phyloP scores from a whole-genome alignment of 2,329 filamentous ascomycete species.

The Hypomyces rosellus region DNA sequence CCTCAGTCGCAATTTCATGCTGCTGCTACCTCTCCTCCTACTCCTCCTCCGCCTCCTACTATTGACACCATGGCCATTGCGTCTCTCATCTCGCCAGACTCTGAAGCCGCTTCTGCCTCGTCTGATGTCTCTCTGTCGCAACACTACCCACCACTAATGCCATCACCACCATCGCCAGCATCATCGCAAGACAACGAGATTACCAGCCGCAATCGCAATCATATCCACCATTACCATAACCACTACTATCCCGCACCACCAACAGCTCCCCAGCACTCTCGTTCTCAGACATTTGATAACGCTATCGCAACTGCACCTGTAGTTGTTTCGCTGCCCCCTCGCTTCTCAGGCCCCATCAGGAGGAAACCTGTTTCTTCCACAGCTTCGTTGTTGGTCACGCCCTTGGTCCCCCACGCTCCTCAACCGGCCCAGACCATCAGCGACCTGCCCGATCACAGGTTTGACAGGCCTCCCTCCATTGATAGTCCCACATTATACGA shows the following conservation, averaged over 20 bases:
- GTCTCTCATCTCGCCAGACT: slow-evolving; percentile 15
- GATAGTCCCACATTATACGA: slow-evolving; percentile 60
- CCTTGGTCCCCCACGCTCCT: slow-evolving; percentile 15
- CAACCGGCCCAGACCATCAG: slow-evolving; percentile 23
- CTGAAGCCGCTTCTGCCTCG: slow-evolving; percentile 35
- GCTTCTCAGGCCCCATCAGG: slow-evolving; percentile 37
- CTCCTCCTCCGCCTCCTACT: neutral
- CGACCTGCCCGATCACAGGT: slow-evolving; percentile 45
- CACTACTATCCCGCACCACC: slow-evolving; percentile 7
- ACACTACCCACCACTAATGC: slow-evolving; percentile 1
- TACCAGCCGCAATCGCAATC: neutral
- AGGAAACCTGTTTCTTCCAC: slow-evolving; percentile 56
- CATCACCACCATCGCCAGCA: neutral
- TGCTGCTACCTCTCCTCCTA: no score
- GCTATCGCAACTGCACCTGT: slow-evolving; percentile 13
- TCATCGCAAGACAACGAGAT: neutral
- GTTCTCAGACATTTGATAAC: slow-evolving; percentile 20
- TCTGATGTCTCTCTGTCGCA: slow-evolving; percentile 20
- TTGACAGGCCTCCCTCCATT: slow-evolving; percentile 48
- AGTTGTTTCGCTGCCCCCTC: slow-evolving; percentile 13
- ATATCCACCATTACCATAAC: neutral
- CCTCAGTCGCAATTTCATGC: neutral
- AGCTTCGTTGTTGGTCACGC: slow-evolving; percentile 23
- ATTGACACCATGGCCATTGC: slow-evolving; percentile 15
- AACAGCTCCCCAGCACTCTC: slow-evolving; percentile 15